Evolutionary conservation across 805 yeast genomes (phyloP).

Genomic region (Cyberlindnera nakhonratchasimensis): DNA sequence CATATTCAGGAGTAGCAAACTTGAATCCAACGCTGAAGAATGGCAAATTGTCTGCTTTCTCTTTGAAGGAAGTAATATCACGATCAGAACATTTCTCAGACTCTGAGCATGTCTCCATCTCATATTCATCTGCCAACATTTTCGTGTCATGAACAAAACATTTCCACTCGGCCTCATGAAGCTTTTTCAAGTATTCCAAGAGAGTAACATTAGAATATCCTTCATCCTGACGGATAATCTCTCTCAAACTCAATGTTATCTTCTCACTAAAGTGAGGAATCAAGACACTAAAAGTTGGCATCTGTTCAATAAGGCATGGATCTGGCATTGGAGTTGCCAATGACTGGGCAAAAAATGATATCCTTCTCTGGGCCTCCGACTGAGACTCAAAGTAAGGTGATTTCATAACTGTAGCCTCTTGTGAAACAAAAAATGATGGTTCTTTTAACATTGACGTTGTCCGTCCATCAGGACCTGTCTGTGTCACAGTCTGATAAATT

Average conservation of each 20-base stretch:
- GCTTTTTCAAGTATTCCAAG: constrained; percentile 63
- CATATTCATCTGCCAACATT: constrained; percentile 49
- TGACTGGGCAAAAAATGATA: constrained; percentile 88
- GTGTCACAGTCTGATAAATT: constrained; percentile 83
- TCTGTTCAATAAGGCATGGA: constrained; percentile 56
- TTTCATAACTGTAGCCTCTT: constrained; percentile 69
- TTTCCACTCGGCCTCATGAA: constrained; percentile 68
- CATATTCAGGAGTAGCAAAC: constrained; percentile 53
- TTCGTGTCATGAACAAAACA: constrained; percentile 66
- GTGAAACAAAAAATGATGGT: constrained; percentile 76
- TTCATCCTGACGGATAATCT: constrained; percentile 70
- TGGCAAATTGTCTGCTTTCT: constrained; percentile 48
- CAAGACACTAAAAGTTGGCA: constrained; percentile 81
- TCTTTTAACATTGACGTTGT: constrained; percentile 50
- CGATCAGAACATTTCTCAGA: constrained; percentile 19
- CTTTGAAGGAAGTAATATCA: constrained; percentile 13
- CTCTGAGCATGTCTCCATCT: constrained; percentile 9
- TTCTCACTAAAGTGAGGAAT: constrained; percentile 87
- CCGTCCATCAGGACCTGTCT: constrained; percentile 32
- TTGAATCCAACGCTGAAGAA: constrained; percentile 63
- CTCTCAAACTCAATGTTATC: constrained; percentile 70
- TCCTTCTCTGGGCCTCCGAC: constrained; percentile 78
- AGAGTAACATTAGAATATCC: constrained; percentile 59
- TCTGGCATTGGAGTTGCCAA: constrained; percentile 82
- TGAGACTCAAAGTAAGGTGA: constrained; percentile 54